These are phyloP conservation scores for Chernovozyma sophiae-reginae DNA, from an alignment of 1,139 yeast species.

Conservation along the genomic window DNA sequence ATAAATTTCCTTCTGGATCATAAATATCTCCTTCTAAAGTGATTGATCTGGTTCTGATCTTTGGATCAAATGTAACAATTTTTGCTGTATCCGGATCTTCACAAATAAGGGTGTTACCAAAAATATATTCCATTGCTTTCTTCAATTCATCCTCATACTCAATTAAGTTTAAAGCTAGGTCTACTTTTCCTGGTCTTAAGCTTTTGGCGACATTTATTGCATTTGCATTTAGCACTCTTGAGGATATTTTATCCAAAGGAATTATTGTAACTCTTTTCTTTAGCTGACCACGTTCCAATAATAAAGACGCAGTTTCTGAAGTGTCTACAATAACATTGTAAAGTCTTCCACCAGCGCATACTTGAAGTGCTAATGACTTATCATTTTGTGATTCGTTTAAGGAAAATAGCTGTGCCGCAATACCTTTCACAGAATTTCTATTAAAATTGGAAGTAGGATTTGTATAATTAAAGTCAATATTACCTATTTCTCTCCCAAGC, in stretches of 20 bases:
- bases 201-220: slow-evolving; percentile 58
- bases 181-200: slow-evolving; percentile 78
- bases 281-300: slow-evolving; percentile 74
- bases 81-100: slow-evolving; percentile 86
- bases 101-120: slow-evolving; percentile 85
- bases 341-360: slow-evolving; percentile 89
- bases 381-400: slow-evolving; percentile 54
- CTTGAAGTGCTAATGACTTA: slow-evolving; percentile 82
- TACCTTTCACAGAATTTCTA: slow-evolving; percentile 68
- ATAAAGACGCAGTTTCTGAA: slow-evolving; percentile 76
- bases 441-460: slow-evolving; percentile 62
- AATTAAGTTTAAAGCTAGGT: slow-evolving; percentile 76
- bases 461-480: slow-evolving; percentile 70
- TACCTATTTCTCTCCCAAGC: slow-evolving; percentile 62
- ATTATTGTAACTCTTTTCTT: slow-evolving; percentile 85
- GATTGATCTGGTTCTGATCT: slow-evolving; percentile 77
- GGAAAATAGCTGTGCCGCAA: slow-evolving; percentile 81
- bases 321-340: slow-evolving; percentile 90
- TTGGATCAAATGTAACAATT: slow-evolving; percentile 78
- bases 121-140: slow-evolving; percentile 87
- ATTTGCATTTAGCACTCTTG: slow-evolving; percentile 45
- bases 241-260: slow-evolving; percentile 80
- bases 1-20: slow-evolving; percentile 93
- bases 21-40: slow-evolving; percentile 92
- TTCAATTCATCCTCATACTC: slow-evolving; percentile 67